Evolutionary conservation across 108 stramenopile species (phyloP).

Genomic region (Nannochloropsis salina): DNA sequence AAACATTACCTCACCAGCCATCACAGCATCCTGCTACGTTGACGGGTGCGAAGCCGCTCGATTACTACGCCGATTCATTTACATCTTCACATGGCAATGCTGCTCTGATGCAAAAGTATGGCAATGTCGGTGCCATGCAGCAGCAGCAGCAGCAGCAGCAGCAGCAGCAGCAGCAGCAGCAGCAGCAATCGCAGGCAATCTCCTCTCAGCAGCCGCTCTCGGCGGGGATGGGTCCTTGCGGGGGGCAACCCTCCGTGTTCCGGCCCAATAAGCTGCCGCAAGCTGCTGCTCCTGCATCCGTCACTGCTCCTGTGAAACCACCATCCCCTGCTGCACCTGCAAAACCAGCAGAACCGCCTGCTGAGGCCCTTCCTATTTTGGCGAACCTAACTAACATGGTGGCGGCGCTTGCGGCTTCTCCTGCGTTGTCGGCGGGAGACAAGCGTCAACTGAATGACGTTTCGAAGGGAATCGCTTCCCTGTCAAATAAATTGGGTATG

Average conservation of each 20-base stretch:
- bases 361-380: neutral
- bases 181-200: neutral
- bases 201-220: neutral
- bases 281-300: neutral
- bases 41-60: neutral
- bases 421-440: neutral
- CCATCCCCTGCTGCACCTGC: neutral
- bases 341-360: neutral
- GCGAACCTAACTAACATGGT: neutral
- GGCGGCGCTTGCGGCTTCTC: neutral
- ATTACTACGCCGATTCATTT: conserved; percentile 5
- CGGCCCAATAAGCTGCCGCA: neutral
- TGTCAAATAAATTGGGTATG: neutral
- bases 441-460: conserved; percentile 15
- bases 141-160: neutral
- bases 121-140: neutral
- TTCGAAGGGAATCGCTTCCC: neutral
- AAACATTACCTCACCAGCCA: neutral
- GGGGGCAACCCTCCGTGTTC: neutral
- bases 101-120: neutral
- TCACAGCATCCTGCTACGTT: neutral
- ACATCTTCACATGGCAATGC: conserved; percentile 11
- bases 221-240: neutral
- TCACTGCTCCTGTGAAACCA: neutral
- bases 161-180: neutral